Evolutionary conservation across 306 rosid species (phyloP).

Genomic region (Gastrolobium bilobum): DNA sequence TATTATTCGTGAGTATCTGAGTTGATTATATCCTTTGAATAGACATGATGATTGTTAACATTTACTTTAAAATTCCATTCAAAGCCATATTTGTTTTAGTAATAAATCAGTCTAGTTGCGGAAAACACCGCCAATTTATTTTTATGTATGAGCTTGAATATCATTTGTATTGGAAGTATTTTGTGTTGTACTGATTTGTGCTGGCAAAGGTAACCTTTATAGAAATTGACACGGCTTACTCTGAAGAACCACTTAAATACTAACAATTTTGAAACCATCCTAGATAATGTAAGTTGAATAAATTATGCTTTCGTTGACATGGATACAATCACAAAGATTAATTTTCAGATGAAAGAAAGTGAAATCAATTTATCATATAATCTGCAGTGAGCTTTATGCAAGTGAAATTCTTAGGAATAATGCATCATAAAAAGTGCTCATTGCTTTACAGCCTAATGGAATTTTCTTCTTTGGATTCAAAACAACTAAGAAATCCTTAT

Average conservation of each 20-base stretch:
- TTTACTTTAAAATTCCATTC: background rate
- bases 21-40: constrained; percentile 2
- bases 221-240: constrained; percentile 15
- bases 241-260: background rate
- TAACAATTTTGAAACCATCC: constrained; percentile 6
- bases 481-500: constrained; percentile 6
- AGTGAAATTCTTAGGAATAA: background rate
- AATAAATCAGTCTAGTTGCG: background rate
- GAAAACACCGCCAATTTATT: background rate
- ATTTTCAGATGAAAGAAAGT: constrained; percentile 1
- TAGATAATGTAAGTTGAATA: background rate
- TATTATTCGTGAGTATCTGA: background rate
- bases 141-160: constrained; percentile 28
- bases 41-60: constrained; percentile 9
- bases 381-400: constrained; percentile 20
- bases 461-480: constrained; percentile 10
- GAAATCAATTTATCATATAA: background rate
- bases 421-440: constrained; percentile 8
- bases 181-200: background rate
- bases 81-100: constrained; percentile 11
- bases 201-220: background rate
- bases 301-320: constrained; percentile 22
- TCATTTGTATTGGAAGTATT: constrained; percentile 1
- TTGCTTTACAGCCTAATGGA: background rate
- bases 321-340: constrained; percentile 16